These are phyloP conservation scores for Biscutella auriculata DNA, from an alignment of 441 rosid species.

Conservation along the genomic window DNA sequence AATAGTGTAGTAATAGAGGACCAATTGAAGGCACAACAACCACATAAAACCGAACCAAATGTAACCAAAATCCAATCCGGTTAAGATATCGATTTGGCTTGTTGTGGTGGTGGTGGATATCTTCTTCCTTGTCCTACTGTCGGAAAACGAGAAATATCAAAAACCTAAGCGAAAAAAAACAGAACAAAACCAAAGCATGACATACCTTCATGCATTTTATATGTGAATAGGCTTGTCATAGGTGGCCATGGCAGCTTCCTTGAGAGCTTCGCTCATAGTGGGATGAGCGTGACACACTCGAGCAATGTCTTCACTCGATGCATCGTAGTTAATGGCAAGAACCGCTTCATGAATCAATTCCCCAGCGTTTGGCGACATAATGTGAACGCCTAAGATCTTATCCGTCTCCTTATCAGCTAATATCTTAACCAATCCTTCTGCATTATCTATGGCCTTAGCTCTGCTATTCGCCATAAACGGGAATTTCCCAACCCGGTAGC, in stretches of 20 bases:
- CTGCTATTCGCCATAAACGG: conserved; percentile 94
- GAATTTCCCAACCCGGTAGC: conserved; percentile 76
- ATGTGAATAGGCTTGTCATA: conserved; percentile 94
- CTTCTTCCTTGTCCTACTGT: too few relatives aligned
- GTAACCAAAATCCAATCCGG: conserved; percentile 6
- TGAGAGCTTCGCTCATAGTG: conserved; percentile 95
- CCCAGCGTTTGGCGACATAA: conserved; percentile 86
- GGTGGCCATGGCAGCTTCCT: conserved; percentile 99
- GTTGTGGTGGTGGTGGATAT: background rate
- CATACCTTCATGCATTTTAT: conserved; percentile 23
- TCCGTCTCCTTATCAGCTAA: conserved; percentile 85
- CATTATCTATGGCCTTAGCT: conserved; percentile 88
- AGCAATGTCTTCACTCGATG: conserved; percentile 86
- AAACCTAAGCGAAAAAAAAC: background rate
- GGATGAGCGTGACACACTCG: conserved; percentile 97
- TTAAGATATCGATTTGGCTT: conserved; percentile 8
- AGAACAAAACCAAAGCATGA: background rate
- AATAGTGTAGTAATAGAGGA: background rate
- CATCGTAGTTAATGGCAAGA: conserved; percentile 72
- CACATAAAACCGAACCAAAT: conserved; percentile 10
- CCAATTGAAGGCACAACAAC: conserved; percentile 12
- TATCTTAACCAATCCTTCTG: conserved; percentile 84
- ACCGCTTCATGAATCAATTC: conserved; percentile 96
- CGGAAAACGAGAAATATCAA: too few relatives aligned
- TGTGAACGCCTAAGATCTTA: conserved; percentile 88